Conservation (phyloP, 345 rosid species). For the Eutrema japonicum region DNA sequence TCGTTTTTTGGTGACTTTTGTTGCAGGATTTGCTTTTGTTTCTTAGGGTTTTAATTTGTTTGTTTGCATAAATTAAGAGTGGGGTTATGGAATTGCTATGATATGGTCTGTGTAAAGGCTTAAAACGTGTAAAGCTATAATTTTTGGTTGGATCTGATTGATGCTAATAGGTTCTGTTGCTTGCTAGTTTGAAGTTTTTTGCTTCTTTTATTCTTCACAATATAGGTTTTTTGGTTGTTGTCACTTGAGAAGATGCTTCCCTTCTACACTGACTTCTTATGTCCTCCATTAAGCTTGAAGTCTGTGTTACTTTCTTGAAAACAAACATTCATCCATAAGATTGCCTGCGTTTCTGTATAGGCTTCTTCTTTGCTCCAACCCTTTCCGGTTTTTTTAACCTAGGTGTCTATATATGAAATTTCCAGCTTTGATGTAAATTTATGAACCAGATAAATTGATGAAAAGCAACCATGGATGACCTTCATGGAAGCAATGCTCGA, state of each 20-base stretch:
- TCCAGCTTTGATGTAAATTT: background rate
- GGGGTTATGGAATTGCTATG: slow-evolving; percentile 21
- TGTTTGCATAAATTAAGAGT: background rate
- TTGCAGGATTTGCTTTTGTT: slow-evolving; percentile 25
- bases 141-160: slow-evolving; percentile 24
- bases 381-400: background rate
- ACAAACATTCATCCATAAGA: background rate
- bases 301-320: background rate
- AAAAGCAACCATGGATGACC: slow-evolving; percentile 51
- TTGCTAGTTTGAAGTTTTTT: background rate
- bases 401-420: background rate
- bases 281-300: background rate
- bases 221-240: background rate
- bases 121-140: background rate
- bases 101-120: slow-evolving; percentile 6
- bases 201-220: slow-evolving; percentile 1
- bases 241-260: background rate
- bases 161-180: slow-evolving; percentile 11
- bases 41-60: slow-evolving; percentile 11
- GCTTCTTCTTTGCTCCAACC: background rate
- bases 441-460: slow-evolving; percentile 19
- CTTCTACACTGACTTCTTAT: background rate
- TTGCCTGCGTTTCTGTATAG: background rate
- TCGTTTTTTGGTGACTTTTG: background rate
- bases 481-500: slow-evolving; percentile 48